phyloP scores from a whole-genome alignment of 2,329 filamentous ascomycete genomes.

The Colletotrichum sp. region DNA sequence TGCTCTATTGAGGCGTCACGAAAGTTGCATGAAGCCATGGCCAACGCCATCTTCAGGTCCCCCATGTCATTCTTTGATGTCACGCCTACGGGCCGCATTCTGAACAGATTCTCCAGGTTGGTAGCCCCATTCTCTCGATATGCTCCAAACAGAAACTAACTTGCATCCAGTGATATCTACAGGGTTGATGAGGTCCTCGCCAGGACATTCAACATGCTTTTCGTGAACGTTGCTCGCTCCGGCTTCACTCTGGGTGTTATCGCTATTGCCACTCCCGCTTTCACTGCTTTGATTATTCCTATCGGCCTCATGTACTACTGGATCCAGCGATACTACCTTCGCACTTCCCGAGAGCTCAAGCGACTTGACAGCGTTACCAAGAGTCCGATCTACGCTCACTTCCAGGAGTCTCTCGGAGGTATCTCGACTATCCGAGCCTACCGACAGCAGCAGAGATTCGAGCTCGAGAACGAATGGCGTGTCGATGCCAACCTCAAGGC shows the following conservation, averaged over 20 bases:
- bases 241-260: constrained; percentile 89
- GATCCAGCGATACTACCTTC: constrained; percentile 96
- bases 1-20: constrained; percentile 98
- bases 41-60: constrained; percentile 93
- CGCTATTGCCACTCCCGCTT: constrained; percentile 78
- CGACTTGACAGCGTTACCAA: constrained; percentile 92
- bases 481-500: constrained; percentile 93
- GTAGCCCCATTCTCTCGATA: constrained; percentile 32
- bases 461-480: constrained; percentile 95
- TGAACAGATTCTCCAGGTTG: constrained; percentile 93
- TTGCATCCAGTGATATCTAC: constrained; percentile 68
- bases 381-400: constrained; percentile 97
- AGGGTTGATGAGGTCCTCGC: constrained; percentile 91
- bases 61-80: constrained; percentile 99
- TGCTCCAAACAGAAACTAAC: not conserved
- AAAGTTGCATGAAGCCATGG: constrained; percentile 97
- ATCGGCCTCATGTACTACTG: constrained; percentile 83
- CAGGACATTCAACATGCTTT: constrained; percentile 97
- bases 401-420: constrained; percentile 94
- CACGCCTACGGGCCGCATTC: constrained; percentile 91
- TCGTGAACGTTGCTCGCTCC: constrained; percentile 76
- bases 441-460: constrained; percentile 85
- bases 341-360: constrained; percentile 95
- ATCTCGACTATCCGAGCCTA: constrained; percentile 96
- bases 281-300: constrained; percentile 81